Conservation (phyloP, 2,329 filamentous ascomycete species). For the Pseudovirgaria hyperparasitica region DNA sequence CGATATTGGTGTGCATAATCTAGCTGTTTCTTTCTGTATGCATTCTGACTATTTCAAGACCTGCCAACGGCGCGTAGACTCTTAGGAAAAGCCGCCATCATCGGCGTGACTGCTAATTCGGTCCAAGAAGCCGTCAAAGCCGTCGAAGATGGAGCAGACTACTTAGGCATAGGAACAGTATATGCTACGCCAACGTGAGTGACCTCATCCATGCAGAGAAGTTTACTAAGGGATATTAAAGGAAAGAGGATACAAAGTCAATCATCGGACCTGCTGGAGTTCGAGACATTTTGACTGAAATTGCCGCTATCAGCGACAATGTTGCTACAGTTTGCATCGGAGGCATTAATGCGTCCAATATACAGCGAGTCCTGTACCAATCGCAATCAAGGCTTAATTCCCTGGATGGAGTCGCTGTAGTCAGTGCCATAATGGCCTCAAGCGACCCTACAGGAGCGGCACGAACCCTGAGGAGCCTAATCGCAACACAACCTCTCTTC, state of each 20-base stretch:
- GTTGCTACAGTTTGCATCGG: slow-evolving; percentile 66
- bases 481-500: slow-evolving; percentile 27
- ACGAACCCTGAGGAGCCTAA: slow-evolving; percentile 41
- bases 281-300: slow-evolving; percentile 49
- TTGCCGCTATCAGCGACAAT: slow-evolving; percentile 33
- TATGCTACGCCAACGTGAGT: slow-evolving; percentile 70
- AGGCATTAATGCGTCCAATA: slow-evolving; percentile 67
- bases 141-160: slow-evolving; percentile 67
- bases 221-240: no score
- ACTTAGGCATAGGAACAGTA: slow-evolving; percentile 82
- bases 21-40: slow-evolving; percentile 1
- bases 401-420: slow-evolving; percentile 74
- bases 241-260: slow-evolving; percentile 75
- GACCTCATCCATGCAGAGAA: slow-evolving; percentile 2
- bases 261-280: slow-evolving; percentile 66
- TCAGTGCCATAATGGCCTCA: slow-evolving; percentile 76
- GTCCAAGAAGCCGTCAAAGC: slow-evolving; percentile 60
- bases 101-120: slow-evolving; percentile 76
- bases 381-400: slow-evolving; percentile 42
- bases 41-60: slow-evolving; percentile 27
- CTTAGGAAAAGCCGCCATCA: slow-evolving; percentile 65
- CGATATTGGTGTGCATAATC: slow-evolving; percentile 53
- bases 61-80: slow-evolving; percentile 54
- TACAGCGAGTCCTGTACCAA: slow-evolving; percentile 62
- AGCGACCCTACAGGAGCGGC: slow-evolving; percentile 53